Percentiles rank a stretch among this genome's conserved stretches.
Evolutionary conservation across 192 early-diverging fungal genomes (phyloP).

Genomic region (Coemansia biformis): DNA sequence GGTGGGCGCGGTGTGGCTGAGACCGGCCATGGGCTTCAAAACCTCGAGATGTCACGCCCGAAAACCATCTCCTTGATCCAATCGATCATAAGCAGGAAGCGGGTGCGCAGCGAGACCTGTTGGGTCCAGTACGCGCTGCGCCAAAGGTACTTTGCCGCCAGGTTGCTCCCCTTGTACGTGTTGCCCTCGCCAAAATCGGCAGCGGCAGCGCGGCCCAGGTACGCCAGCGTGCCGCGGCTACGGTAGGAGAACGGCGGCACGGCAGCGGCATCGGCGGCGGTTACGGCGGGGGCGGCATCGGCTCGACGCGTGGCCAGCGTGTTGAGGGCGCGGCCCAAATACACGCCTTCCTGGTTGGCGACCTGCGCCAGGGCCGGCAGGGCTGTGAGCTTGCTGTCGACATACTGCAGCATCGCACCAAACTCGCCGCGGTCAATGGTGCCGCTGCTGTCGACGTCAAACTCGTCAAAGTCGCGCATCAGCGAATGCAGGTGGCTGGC

Average conservation of each 20-base stretch:
- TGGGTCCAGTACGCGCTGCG: constrained; percentile 51
- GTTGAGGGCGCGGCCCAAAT: constrained; percentile 69
- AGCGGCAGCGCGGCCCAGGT: constrained; percentile 54
- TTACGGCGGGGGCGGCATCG: too few species aligned
- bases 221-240: constrained; percentile 64
- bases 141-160: constrained; percentile 50
- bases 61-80: constrained; percentile 87
- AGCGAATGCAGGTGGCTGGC: constrained; percentile 39
- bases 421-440: constrained; percentile 34
- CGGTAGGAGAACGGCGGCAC: constrained; percentile 59
- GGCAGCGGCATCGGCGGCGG: constrained; percentile 11
- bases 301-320: too few species aligned
- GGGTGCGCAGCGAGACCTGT: constrained; percentile 69
- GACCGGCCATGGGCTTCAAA: too few species aligned
- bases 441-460: constrained; percentile 33
- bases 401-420: constrained; percentile 34
- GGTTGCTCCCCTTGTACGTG: constrained; percentile 40
- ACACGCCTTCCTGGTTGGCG: constrained; percentile 80
- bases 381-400: constrained; percentile 56
- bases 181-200: constrained; percentile 49
- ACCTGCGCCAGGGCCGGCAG: constrained; percentile 87
- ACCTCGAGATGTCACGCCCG: constrained; percentile 76
- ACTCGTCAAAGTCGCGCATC: constrained; percentile 28
- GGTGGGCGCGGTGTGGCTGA: too few species aligned
- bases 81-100: constrained; percentile 74